phyloP scores from a whole-genome alignment of 2,329 filamentous ascomycete genomes.

The Penicillium paneum region DNA sequence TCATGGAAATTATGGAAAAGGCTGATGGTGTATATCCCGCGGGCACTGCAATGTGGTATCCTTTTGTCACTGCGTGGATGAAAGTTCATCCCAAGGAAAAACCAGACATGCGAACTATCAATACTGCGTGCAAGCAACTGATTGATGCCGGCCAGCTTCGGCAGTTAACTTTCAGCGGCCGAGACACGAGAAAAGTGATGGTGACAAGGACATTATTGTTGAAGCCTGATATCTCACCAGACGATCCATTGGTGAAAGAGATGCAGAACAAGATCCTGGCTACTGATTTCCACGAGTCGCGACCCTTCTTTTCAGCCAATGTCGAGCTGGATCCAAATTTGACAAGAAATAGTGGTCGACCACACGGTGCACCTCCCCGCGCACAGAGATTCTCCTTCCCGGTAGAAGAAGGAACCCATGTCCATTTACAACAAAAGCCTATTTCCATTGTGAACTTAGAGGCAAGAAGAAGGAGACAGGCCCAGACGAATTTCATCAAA shows the following conservation, averaged over 20 bases:
- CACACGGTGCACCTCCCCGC: conserved; percentile 7
- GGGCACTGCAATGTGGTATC: conserved; percentile 53
- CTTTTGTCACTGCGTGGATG: conserved; percentile 55
- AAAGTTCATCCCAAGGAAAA: conserved; percentile 43
- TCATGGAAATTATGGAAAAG: conserved; percentile 54
- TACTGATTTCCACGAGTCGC: conserved; percentile 31
- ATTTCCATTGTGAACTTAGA: conserved; percentile 29
- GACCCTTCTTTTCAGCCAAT: conserved; percentile 46
- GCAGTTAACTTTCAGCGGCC: conserved; percentile 52
- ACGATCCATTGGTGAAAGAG: conserved; percentile 46
- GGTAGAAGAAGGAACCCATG: conserved; percentile 33
- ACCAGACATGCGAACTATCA: conserved; percentile 54
- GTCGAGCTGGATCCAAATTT: conserved; percentile 39
- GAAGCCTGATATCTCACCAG: conserved; percentile 45
- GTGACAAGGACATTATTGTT: conserved; percentile 52
- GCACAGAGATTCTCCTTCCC: conserved; percentile 23
- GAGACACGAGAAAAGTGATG: conserved; percentile 46
- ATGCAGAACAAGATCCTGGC: conserved; percentile 52
- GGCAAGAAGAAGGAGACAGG: conserved; percentile 23
- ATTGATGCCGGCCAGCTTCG: conserved; percentile 51
- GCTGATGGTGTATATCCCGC: conserved; percentile 56
- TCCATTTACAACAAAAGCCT: conserved; percentile 39
- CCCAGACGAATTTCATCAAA: conserved; percentile 27
- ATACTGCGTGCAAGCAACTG: conserved; percentile 49
- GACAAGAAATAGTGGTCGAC: conserved; percentile 26